Evolutionary conservation across 768 basidiomycete genomes (phyloP).

Genomic region (Trichaptum fuscoviolaceum): DNA sequence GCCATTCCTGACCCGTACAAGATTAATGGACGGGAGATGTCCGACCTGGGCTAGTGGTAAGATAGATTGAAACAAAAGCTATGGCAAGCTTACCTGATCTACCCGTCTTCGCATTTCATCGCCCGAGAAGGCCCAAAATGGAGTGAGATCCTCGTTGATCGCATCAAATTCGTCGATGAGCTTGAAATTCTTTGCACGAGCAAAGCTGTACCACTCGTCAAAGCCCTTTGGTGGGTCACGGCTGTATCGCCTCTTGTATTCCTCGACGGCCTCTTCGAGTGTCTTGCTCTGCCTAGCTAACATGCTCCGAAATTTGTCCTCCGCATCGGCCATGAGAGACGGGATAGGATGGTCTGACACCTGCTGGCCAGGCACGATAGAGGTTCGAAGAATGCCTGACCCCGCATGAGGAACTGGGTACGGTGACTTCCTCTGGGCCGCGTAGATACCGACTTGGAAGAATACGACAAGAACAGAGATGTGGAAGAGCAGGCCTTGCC

Average conservation of each 20-base stretch:
- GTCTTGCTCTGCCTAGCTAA: conserved; percentile 76
- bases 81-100: conserved; percentile 38
- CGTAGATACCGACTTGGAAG: conserved; percentile 6
- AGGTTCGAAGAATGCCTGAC: background rate
- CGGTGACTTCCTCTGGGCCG: background rate
- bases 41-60: conserved; percentile 45
- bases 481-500: background rate
- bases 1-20: conserved; percentile 73
- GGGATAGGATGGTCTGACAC: conserved; percentile 71
- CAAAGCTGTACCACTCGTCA: conserved; percentile 86
- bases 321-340: conserved; percentile 77
- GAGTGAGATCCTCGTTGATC: conserved; percentile 72
- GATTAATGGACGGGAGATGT: conserved; percentile 74
- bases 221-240: conserved; percentile 86
- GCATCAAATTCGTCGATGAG: conserved; percentile 90
- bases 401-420: background rate
- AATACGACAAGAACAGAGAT: conserved; percentile 2
- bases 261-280: conserved; percentile 68
- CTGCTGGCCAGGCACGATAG: conserved; percentile 3
- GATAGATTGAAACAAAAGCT: background rate
- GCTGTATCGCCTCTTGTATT: conserved; percentile 76
- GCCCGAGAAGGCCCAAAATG: conserved; percentile 76
- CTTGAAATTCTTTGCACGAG: conserved; percentile 60
- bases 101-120: conserved; percentile 66
- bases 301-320: conserved; percentile 59